Evolutionary conservation across 2,329 filamentous ascomycete species (phyloP).

Genomic region (Pseudocercospora pini-densiflorae): DNA sequence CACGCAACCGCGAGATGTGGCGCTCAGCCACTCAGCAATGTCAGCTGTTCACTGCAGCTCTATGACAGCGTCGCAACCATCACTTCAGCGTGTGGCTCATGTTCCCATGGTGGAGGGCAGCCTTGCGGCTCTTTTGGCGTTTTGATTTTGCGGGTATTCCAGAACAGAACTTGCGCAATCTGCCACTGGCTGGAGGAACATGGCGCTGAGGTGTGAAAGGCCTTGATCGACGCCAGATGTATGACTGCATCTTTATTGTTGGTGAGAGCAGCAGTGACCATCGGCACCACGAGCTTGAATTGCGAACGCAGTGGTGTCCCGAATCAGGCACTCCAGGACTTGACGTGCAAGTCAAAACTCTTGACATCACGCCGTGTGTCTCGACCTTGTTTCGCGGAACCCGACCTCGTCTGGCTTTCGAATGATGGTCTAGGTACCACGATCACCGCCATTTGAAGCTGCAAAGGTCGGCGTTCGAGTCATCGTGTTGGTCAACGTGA

Average conservation of each 20-base stretch:
- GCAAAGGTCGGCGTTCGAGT: background rate
- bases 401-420: background rate
- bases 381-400: background rate
- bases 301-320: background rate
- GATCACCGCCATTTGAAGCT: background rate
- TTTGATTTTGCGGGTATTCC: background rate
- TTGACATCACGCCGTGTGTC: background rate
- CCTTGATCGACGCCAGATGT: background rate
- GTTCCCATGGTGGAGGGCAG: background rate
- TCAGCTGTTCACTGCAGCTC: background rate
- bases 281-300: background rate
- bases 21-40: slow-evolving; percentile 1
- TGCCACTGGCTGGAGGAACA: background rate
- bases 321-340: background rate
- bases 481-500: background rate
- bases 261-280: background rate
- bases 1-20: slow-evolving; percentile 5
- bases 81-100: background rate
- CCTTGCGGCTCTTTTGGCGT: background rate
- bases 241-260: background rate
- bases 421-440: background rate
- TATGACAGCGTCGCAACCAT: slow-evolving; percentile 5
- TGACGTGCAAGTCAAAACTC: background rate
- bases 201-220: background rate
- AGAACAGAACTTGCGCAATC: background rate